Evolutionary conservation across 2,329 filamentous ascomycete genomes (phyloP), one percentile per base, ranked within the genome.

Genomic region (Fusarium metavorans): DNA sequence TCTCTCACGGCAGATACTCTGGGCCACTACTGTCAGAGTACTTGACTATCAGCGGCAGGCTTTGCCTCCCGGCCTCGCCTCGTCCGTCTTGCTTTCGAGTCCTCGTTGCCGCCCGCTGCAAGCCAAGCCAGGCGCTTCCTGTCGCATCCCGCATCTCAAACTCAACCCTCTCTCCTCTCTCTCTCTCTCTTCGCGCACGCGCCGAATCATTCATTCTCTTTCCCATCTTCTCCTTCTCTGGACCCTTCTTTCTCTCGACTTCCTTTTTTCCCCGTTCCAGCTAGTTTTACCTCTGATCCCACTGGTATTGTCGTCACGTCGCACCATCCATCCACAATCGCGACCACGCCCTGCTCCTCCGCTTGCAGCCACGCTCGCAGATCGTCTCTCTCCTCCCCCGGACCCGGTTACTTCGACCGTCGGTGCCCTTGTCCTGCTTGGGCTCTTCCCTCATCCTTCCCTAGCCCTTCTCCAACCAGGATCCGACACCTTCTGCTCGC

Each of bases 281-380:
- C 39, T 37, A 35, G 35, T 35, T 59, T 45, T 43, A 14, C 41
- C 27, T 60, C 58, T 27, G 13, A 16, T 52, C 34, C 37, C 56
- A 45, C 32, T 32, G 23, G 54, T 61, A 54, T 50, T 58, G 58
- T 66, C 54, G 52, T 70, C 39, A 72, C 65, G 70, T 75, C 48
- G 61, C 68, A 72, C 68, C 63, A 69, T 74, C 64, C 66, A 68
- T 61, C 64, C 64, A 66, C 68, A 75, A 75, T 75, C 63, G 69
- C 52, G 32, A 56, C 60, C 59, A 57, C 50, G 62, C 63, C 50
- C 63, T 72, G 30, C 59, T 64, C 66, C 72, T 76, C 75, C 71
- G 73, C 75, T 77, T 74, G 71, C 71, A 77, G 74, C 75, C 69
- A 76, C 73, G 57, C 69, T 73, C 74, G 76, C 73, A 77, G 71